These are phyloP conservation scores for Dactylellina parvicollis DNA, from an alignment of 2,329 filamentous ascomycete species.

Conservation along the genomic window DNA sequence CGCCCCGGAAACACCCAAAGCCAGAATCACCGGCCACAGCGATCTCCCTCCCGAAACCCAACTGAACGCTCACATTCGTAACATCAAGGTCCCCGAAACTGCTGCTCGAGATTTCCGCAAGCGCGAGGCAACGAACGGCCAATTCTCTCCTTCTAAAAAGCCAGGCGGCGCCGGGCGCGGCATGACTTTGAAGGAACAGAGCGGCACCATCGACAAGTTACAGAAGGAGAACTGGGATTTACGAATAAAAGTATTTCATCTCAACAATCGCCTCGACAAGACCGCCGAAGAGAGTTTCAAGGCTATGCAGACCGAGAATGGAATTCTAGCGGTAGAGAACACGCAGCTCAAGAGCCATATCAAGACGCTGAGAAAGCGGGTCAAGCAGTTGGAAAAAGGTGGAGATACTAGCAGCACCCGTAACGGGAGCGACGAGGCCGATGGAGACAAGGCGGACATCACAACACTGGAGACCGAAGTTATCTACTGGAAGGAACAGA, in stretches of 20 bases:
- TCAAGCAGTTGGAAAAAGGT: conserved; percentile 87
- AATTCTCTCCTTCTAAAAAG: conserved; percentile 70
- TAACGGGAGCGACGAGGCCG: conserved; percentile 69
- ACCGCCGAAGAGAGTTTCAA: conserved; percentile 95
- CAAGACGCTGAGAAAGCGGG: conserved; percentile 79
- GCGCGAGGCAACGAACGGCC: conserved; percentile 65
- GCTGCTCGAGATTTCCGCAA: conserved; percentile 85
- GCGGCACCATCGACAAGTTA: conserved; percentile 92
- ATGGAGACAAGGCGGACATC: conserved; percentile 60
- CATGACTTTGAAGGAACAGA: conserved; percentile 95
- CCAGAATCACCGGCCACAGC: conserved; percentile 62
- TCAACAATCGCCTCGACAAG: conserved; percentile 91
- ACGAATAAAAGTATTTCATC: conserved; percentile 96
- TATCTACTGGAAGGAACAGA: conserved; percentile 80
- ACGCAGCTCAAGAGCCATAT: conserved; percentile 91
- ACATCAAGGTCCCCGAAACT: conserved; percentile 89
- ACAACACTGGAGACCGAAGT: conserved; percentile 84
- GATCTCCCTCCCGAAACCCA: conserved; percentile 81
- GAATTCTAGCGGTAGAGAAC: conserved; percentile 90
- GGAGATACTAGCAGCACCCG: conserved; percentile 69
- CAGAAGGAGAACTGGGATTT: conserved; percentile 98
- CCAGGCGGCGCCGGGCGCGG: conserved; percentile 66
- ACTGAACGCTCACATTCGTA: conserved; percentile 87
- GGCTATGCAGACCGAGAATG: conserved; percentile 97
- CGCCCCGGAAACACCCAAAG: conserved; percentile 75